These are phyloP conservation scores for Penicillium desertorum DNA, from an alignment of 495 filamentous ascomycete species.

Conservation along the genomic window DNA sequence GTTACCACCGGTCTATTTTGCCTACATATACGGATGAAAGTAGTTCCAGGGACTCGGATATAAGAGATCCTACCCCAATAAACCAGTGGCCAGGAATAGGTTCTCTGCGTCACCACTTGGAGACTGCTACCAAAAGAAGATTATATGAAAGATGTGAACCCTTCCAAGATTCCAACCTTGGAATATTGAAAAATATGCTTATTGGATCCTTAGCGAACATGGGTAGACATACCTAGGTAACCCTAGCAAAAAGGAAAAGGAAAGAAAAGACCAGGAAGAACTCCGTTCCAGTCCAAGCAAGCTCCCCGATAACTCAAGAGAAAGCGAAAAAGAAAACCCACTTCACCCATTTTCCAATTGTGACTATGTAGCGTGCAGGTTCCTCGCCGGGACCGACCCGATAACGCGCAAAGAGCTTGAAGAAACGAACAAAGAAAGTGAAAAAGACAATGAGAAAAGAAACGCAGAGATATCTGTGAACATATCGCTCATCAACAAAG, in stretches of 20 bases:
- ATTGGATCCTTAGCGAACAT: not conserved
- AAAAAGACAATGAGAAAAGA: slow-evolving; percentile 6
- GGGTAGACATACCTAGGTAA: not conserved
- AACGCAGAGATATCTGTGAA: slow-evolving; percentile 10
- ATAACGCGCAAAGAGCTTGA: slow-evolving; percentile 10
- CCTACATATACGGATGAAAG: too few relatives aligned
- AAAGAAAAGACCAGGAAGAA: slow-evolving; percentile 8
- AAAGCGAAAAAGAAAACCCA: slow-evolving; percentile 10
- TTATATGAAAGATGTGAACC: not conserved
- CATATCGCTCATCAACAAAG: slow-evolving; percentile 14
- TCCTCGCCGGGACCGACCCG: slow-evolving; percentile 10
- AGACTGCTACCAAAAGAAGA: not conserved
- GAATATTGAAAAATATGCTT: not conserved
- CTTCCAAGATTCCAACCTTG: not conserved
- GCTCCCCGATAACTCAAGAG: slow-evolving; percentile 10
- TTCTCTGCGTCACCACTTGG: not conserved
- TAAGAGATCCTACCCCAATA: not conserved
- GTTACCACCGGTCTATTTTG: too few relatives aligned
- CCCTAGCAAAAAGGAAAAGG: not conserved
- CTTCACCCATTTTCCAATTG: slow-evolving; percentile 9
- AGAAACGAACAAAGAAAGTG: slow-evolving; percentile 2
- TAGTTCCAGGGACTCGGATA: too few relatives aligned
- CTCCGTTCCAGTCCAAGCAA: slow-evolving; percentile 11
- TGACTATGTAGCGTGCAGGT: slow-evolving; percentile 11
- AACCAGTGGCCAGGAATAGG: not conserved